A percentile compares a stretch with the other conserved stretches of the same genome.
phyloP scores from a whole-genome alignment of 495 filamentous ascomycete genomes.

The Tuber calosporum region DNA sequence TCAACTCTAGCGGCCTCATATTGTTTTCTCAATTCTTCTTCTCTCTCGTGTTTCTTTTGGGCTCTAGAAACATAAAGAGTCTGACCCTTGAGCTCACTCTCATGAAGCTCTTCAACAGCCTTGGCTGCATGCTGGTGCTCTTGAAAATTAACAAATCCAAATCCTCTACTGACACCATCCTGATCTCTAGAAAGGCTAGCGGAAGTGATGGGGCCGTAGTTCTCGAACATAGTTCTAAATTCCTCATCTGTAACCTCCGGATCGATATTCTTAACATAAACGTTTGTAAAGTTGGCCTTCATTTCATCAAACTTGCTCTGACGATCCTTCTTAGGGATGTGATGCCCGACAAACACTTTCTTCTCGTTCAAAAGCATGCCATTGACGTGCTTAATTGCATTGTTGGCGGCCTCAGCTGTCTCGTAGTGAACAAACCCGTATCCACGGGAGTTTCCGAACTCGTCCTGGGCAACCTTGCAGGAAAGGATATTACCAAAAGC shows the following conservation, averaged over 20 bases:
- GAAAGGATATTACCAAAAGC: slow-evolving; percentile 98
- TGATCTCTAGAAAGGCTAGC: slow-evolving; percentile 84
- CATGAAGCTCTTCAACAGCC: slow-evolving; percentile 88
- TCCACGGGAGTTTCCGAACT: slow-evolving; percentile 89
- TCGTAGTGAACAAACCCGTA: slow-evolving; percentile 99
- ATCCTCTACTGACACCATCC: slow-evolving; percentile 91
- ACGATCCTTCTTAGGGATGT: slow-evolving; percentile 99
- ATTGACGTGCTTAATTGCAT: slow-evolving; percentile 99
- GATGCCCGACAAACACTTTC: slow-evolving; percentile 98
- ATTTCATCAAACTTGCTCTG: slow-evolving; percentile 99
- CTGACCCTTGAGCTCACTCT: slow-evolving; percentile 83
- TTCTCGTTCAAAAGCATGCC: slow-evolving; percentile 99
- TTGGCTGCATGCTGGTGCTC: slow-evolving; percentile 79
- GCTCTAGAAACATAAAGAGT: slow-evolving; percentile 96
- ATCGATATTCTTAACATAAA: slow-evolving; percentile 98
- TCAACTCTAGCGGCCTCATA: slow-evolving; percentile 96
- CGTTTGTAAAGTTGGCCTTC: slow-evolving; percentile 99
- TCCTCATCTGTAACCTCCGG: slow-evolving; percentile 82
- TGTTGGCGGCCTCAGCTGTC: slow-evolving; percentile 91
- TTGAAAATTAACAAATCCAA: slow-evolving; percentile 96
- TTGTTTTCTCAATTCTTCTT: slow-evolving; percentile 97
- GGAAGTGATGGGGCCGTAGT: slow-evolving; percentile 88
- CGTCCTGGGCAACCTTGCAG: slow-evolving; percentile 99
- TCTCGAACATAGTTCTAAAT: slow-evolving; percentile 87
- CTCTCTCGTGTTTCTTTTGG: slow-evolving; percentile 99